Evolutionary conservation across 2,329 filamentous ascomycete genomes (phyloP).

Genomic region (Alternaria brassicae): DNA sequence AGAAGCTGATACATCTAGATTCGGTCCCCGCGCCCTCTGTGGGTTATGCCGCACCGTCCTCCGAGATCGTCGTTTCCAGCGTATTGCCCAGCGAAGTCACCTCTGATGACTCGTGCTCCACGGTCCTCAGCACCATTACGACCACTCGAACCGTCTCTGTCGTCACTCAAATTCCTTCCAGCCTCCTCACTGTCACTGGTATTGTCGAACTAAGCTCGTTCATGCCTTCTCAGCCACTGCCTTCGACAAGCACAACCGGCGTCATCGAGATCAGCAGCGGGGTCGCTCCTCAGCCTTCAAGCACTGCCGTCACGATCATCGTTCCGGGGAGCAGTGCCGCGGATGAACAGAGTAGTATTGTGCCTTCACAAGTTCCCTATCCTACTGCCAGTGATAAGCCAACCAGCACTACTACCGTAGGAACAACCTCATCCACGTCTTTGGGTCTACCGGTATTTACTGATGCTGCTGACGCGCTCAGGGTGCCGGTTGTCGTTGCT

Average conservation of each 20-base stretch:
- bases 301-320: background rate
- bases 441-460: conserved; percentile 24
- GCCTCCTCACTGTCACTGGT: background rate
- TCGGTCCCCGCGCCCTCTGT: background rate
- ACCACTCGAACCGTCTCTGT: conserved; percentile 3
- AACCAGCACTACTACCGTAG: conserved; percentile 8
- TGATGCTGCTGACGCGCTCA: conserved; percentile 24
- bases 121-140: background rate
- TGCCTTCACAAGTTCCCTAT: conserved; percentile 15
- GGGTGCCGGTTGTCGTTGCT: conserved; percentile 23
- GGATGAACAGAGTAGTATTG: background rate
- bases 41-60: background rate
- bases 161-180: background rate
- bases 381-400: conserved; percentile 12
- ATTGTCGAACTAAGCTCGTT: background rate
- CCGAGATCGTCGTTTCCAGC: background rate
- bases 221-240: background rate
- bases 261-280: background rate
- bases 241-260: background rate
- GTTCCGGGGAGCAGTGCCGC: background rate
- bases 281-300: background rate
- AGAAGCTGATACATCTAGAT: background rate
- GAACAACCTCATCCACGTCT: conserved; percentile 7
- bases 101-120: background rate
- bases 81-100: background rate